Percentiles rank a stretch among this genome's conserved stretches.
These are phyloP conservation scores for Barnettozyma californica DNA, from an alignment of 805 yeast species.

Conservation along the genomic window DNA sequence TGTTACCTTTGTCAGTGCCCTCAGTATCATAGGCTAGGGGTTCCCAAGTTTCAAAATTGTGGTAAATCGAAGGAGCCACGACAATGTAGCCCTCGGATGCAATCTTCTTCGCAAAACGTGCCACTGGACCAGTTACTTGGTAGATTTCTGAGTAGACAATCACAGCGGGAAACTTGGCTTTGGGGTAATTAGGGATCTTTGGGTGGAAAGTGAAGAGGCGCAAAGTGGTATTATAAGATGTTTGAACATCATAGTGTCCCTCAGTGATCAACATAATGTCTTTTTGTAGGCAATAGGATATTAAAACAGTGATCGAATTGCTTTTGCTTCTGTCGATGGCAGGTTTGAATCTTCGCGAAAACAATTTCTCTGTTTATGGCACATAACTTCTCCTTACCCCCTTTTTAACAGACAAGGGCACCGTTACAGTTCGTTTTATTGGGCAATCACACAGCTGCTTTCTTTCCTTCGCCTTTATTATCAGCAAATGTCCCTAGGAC, in stretches of 20 bases:
- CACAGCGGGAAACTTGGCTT: slow-evolving; percentile 77
- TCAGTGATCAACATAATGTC: slow-evolving; percentile 61
- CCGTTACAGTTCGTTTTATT: too few relatives aligned
- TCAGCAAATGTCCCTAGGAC: not conserved
- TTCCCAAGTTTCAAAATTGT: slow-evolving; percentile 60
- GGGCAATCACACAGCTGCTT: not conserved
- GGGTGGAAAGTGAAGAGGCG: slow-evolving; percentile 66
- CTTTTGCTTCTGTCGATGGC: not conserved
- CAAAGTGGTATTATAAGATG: slow-evolving; percentile 63
- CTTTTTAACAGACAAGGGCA: too few relatives aligned
- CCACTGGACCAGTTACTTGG: slow-evolving; percentile 79
- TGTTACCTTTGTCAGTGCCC: slow-evolving; percentile 74
- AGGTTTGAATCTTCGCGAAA: not conserved
- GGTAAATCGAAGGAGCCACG: slow-evolving; percentile 77
- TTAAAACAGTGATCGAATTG: not conserved
- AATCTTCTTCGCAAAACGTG: slow-evolving; percentile 69
- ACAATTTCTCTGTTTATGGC: not conserved
- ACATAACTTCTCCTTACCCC: not conserved
- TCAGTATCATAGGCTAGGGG: slow-evolving; percentile 63
- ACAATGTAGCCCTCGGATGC: slow-evolving; percentile 78
- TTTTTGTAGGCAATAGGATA: not conserved
- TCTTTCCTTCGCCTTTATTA: not conserved
- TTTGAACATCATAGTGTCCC: slow-evolving; percentile 54
- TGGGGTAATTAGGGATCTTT: slow-evolving; percentile 64
- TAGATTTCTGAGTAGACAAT: slow-evolving; percentile 75